Evolutionary conservation across 345 rosid genomes (phyloP).

Genomic region (Syzygium grande): DNA sequence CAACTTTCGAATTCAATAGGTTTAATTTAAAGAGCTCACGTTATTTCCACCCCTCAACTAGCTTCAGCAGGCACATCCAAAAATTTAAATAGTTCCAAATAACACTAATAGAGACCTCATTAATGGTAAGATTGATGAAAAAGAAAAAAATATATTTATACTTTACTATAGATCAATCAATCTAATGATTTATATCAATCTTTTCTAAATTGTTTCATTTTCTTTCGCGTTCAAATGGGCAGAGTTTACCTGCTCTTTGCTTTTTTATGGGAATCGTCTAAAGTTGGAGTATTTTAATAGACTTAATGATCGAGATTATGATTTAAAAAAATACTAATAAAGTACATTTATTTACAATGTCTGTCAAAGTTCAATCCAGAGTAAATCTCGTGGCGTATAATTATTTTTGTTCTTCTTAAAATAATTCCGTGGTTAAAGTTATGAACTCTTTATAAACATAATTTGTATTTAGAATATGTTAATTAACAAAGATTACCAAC

Average conservation of each 20-base stretch:
- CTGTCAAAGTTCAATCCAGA: background rate
- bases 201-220: background rate
- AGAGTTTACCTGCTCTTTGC: background rate
- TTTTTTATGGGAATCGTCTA: background rate
- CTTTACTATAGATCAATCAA: background rate
- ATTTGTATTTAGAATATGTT: background rate
- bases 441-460: background rate
- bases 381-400: background rate
- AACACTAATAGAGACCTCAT: background rate
- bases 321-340: background rate
- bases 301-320: background rate
- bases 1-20: background rate
- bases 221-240: background rate
- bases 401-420: background rate
- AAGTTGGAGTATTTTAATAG: background rate
- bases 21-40: no score
- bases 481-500: background rate
- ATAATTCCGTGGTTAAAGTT: background rate
- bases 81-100: background rate
- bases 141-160: no score
- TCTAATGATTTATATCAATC: background rate
- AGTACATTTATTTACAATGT: background rate
- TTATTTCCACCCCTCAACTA: no score
- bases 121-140: background rate
- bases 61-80: no score